These are phyloP conservation scores for Phytophthora capsici DNA, from an alignment of 352 stramenopile species.

Conservation along the genomic window DNA sequence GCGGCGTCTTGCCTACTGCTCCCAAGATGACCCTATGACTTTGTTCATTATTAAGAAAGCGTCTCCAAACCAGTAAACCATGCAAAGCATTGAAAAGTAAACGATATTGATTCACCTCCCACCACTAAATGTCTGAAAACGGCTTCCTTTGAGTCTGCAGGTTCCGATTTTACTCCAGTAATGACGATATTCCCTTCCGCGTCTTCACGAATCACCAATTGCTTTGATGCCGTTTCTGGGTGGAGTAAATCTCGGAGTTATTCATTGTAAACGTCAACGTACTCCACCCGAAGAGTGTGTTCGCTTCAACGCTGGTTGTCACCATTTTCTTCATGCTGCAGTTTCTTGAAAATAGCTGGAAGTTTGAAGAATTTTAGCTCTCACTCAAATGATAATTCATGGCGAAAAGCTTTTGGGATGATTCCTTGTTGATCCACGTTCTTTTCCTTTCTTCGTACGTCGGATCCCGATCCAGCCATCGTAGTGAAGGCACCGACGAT, in stretches of 20 bases:
- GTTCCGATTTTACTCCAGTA: conserved; percentile 83
- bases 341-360: conserved; percentile 70
- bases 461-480: conserved; percentile 82
- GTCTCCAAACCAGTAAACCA: background rate
- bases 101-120: too few relatives aligned
- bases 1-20: conserved; percentile 57
- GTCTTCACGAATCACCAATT: conserved; percentile 83
- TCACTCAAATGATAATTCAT: background rate
- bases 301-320: conserved; percentile 50
- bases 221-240: conserved; percentile 75
- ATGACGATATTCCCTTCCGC: conserved; percentile 82
- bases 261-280: conserved; percentile 99
- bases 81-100: background rate
- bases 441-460: conserved; percentile 59
- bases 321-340: conserved; percentile 47
- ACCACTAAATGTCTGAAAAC: conserved; percentile 86
- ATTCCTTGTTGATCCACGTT: conserved; percentile 75
- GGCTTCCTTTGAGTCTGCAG: conserved; percentile 75
- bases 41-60: conserved; percentile 57
- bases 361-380: conserved; percentile 2
- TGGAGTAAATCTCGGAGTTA: conserved; percentile 95
- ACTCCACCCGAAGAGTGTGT: conserved; percentile 93
- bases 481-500: conserved; percentile 92
- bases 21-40: conserved; percentile 70
- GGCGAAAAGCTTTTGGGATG: too few relatives aligned